Percentiles rank a stretch among this genome's conserved stretches.
Conservation (phyloP, 352 stramenopile species). For the Pythium volutum region DNA sequence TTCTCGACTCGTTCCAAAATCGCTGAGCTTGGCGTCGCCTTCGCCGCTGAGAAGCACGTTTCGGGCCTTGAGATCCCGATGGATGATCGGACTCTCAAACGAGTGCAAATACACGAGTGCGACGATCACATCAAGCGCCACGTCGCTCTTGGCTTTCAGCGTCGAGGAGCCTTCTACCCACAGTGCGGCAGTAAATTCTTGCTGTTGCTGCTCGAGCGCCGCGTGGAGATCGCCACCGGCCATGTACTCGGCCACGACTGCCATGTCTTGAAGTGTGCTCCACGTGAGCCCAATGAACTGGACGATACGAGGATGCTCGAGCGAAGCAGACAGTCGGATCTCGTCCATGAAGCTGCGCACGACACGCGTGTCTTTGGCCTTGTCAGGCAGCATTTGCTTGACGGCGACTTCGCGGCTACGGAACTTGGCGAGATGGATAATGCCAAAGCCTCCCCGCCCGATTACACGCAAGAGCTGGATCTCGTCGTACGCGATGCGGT, state of each 20-base stretch:
- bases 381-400: conserved; percentile 24
- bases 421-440: conserved; percentile 13
- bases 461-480: conserved; percentile 8
- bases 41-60: no score
- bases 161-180: no score
- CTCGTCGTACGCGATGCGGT: conserved; percentile 15
- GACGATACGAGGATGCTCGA: conserved; percentile 40
- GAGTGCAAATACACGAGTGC: no score
- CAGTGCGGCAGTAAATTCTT: no score
- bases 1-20: no score
- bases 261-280: conserved; percentile 30
- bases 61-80: no score
- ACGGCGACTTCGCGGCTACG: conserved; percentile 14
- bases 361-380: conserved; percentile 19
- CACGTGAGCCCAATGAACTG: conserved; percentile 37
- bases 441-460: conserved; percentile 24
- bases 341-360: conserved; percentile 35
- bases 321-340: conserved; percentile 29
- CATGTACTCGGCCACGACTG: conserved; percentile 37
- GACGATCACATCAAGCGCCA: no score
- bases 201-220: no score
- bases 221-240: conserved; percentile 18
- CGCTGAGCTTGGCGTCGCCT: no score
- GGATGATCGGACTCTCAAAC: no score
- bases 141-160: no score